A percentile compares a stretch with the other conserved stretches of the same genome.
phyloP scores from a whole-genome alignment of 73 alveolate genomes.

The Blepharisma japonicum region DNA sequence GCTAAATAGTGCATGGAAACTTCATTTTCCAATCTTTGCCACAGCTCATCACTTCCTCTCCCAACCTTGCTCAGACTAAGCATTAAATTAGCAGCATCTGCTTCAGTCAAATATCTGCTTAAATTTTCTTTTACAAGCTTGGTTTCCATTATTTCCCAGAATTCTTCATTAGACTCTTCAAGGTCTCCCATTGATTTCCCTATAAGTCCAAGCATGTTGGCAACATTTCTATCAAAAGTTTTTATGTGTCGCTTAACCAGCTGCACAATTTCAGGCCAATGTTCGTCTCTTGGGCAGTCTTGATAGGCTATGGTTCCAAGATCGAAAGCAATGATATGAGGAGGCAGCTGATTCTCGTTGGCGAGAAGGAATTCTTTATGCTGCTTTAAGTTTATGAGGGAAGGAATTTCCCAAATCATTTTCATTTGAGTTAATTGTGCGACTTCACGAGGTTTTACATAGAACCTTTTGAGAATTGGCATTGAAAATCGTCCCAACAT shows the following conservation, averaged over 20 bases:
- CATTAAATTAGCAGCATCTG: slow-evolving; percentile 9
- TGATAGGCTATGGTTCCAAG: background rate
- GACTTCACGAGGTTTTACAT: slow-evolving; percentile 14
- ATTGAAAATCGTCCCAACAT: too few relatives aligned
- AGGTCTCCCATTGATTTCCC: background rate
- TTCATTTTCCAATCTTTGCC: slow-evolving; percentile 28
- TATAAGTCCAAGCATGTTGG: background rate
- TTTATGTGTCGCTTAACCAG: background rate
- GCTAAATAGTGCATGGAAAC: slow-evolving; percentile 9
- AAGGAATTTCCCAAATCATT: slow-evolving; percentile 5
- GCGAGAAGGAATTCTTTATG: background rate
- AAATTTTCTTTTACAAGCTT: background rate
- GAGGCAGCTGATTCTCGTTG: slow-evolving; percentile 17
- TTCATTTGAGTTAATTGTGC: background rate
- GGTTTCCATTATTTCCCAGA: slow-evolving; percentile 23
- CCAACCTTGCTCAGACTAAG: background rate
- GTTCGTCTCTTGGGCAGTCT: background rate
- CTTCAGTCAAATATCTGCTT: slow-evolving; percentile 14
- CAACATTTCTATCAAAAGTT: background rate
- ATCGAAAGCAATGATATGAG: background rate
- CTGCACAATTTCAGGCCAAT: slow-evolving; percentile 25
- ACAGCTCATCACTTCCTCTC: background rate
- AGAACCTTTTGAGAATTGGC: background rate
- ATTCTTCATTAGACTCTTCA: slow-evolving; percentile 15
- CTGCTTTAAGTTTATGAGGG: slow-evolving; percentile 10